Evolutionary conservation across 2,329 filamentous ascomycete genomes (phyloP).

Genomic region (Magnaporthales sp.): DNA sequence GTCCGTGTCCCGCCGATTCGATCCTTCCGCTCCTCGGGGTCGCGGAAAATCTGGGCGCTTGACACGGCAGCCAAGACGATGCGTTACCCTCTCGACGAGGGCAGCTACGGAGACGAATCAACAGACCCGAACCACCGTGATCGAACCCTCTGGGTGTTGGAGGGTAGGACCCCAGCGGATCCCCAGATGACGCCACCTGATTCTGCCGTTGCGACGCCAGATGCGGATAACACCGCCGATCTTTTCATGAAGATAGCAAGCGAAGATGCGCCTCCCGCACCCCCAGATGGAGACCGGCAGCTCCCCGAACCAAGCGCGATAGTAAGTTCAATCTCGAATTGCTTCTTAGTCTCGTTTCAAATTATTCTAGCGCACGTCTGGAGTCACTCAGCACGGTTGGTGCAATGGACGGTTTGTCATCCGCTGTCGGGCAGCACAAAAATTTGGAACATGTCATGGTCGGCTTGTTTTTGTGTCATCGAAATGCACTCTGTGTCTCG

Average conservation of each 20-base stretch:
- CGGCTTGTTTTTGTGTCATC: not conserved
- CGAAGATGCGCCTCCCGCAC: constrained; percentile 36
- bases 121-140: constrained; percentile 37
- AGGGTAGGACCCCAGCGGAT: constrained; percentile 31
- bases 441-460: not conserved
- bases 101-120: constrained; percentile 22
- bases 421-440: not conserved
- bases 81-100: constrained; percentile 31
- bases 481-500: constrained; percentile 4
- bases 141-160: constrained; percentile 40
- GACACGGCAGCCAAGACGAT: constrained; percentile 35
- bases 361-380: constrained; percentile 7
- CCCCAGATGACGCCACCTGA: constrained; percentile 31
- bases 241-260: constrained; percentile 51
- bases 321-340: constrained; percentile 29
- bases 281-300: constrained; percentile 22
- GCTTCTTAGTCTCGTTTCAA: constrained; percentile 5
- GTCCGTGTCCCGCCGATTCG: constrained; percentile 42
- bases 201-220: constrained; percentile 25
- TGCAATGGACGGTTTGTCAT: not conserved
- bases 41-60: constrained; percentile 43
- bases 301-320: constrained; percentile 29
- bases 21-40: constrained; percentile 46
- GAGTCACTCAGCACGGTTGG: not conserved
- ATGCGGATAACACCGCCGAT: constrained; percentile 47